phyloP scores from a whole-genome alignment of 129 eudicot species.

The Pittosporum tobira region DNA sequence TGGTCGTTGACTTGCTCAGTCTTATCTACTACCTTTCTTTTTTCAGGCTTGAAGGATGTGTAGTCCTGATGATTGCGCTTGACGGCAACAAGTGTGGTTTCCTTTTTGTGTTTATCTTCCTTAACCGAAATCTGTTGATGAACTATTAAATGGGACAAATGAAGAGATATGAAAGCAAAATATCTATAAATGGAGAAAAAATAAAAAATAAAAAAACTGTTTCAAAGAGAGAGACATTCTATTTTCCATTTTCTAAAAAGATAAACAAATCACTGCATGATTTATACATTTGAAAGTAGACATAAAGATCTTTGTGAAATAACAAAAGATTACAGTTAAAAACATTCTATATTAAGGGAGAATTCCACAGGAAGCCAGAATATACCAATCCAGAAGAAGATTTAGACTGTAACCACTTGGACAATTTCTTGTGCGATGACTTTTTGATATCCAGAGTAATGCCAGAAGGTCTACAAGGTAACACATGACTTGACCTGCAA shows the following conservation, averaged over 20 bases:
- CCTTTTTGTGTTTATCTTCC: slow-evolving; percentile 90
- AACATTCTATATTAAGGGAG: background rate
- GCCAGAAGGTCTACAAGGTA: slow-evolving; percentile 91
- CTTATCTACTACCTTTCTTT: slow-evolving; percentile 51
- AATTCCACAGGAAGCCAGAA: background rate
- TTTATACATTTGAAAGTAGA: background rate
- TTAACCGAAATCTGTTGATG: slow-evolving; percentile 67
- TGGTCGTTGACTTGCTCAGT: slow-evolving; percentile 32
- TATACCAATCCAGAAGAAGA: slow-evolving; percentile 63
- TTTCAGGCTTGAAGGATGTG: slow-evolving; percentile 76
- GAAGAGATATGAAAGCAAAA: background rate
- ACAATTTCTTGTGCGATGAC: slow-evolving; percentile 84
- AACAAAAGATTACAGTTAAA: background rate
- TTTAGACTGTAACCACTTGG: slow-evolving; percentile 89
- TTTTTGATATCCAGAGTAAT: slow-evolving; percentile 66
- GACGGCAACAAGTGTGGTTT: slow-evolving; percentile 49
- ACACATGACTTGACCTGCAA: slow-evolving; percentile 76
- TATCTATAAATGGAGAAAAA: background rate
- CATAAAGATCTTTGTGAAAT: background rate
- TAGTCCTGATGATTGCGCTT: slow-evolving; percentile 69
- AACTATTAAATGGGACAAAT: background rate
- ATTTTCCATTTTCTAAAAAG: too few species aligned
- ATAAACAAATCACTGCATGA: background rate
- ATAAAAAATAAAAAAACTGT: too few species aligned
- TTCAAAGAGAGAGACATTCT: too few species aligned